Evolutionary conservation across 2,329 filamentous ascomycete species (phyloP).

Genomic region (Pseudocercospora eumusae): DNA sequence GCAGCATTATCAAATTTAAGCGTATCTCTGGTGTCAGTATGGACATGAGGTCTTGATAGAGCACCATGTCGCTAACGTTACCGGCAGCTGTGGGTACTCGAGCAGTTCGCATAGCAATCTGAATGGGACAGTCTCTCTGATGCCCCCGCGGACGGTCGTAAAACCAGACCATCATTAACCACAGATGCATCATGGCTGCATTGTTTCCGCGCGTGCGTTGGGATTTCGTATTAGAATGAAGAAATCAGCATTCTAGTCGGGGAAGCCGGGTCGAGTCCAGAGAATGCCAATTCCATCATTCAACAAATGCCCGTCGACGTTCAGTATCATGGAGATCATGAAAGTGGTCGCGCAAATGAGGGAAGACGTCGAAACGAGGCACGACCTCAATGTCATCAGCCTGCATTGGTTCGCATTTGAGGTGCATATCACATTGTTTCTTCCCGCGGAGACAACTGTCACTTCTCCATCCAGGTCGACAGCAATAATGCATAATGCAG

Average conservation of each 20-base stretch:
- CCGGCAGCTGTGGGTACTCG: slow-evolving; percentile 1
- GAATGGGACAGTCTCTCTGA: background rate
- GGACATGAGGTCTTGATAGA: background rate
- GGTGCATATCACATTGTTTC: slow-evolving; percentile 1
- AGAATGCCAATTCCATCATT: background rate
- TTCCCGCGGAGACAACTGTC: slow-evolving; percentile 6
- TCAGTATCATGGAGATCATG: background rate
- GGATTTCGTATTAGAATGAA: background rate
- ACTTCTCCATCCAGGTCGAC: background rate
- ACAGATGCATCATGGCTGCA: background rate
- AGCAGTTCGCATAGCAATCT: slow-evolving; percentile 7
- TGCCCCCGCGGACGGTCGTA: background rate
- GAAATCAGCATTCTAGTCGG: background rate
- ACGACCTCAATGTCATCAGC: background rate
- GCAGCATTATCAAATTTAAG: background rate
- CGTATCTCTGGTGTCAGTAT: background rate
- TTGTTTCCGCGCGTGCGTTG: background rate
- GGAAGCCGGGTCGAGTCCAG: background rate
- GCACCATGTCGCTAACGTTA: background rate
- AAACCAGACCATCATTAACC: background rate
- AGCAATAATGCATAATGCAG: background rate
- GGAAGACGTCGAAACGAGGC: background rate
- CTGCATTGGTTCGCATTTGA: slow-evolving; percentile 9
- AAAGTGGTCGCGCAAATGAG: background rate
- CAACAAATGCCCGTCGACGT: background rate